Base-by-base conservation (phyloP, 345 rosid species). In the Clausena lansium region DNA sequence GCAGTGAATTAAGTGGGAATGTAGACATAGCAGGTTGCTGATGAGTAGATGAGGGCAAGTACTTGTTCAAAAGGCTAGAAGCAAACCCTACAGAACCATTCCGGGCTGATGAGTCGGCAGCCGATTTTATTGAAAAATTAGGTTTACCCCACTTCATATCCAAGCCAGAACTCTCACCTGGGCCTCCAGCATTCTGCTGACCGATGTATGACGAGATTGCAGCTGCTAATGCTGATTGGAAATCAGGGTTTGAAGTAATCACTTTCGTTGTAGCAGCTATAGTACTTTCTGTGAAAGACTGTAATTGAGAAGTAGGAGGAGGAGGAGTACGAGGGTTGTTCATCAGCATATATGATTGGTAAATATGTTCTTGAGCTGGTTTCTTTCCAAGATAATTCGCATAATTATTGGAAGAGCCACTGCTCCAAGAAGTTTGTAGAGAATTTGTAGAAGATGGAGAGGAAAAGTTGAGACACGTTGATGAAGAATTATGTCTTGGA, bases 401-500 rank as follows among this genome's bases (percentile, higher is more conserved):
- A 36, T 73, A 76, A 62, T 61, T 59, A 28, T 3, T 45, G 50
- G 77, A 47, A 55, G 39, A 57, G 65, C 41, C 62, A 64, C 47
- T 41, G 60, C 24, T 71, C 76, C 36, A 73, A 27, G 39, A 27
- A 60, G 35, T 47, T 27, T 69, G 73, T 17, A 15, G 73, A 27
- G 58, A 57, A 50, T 75, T 39, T 22, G 76, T 24, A 2, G 74
- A 47, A 28, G 75, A 54, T 32, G 84, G 72, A 24, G 76, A 67
- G 41, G 79, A 78, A 78, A 90, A 87, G 84, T 78, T 84, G 80
- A 87, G 83, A 77, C 72, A 73, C 10, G 84, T 73, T 19, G 87
- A 58, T 25, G 88, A 62, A 6, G 91, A 72, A 9, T 88, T 71
- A 58, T 39, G 38, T 45, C 41, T 69, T 50, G 80, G 33, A 24